Evolutionary conservation across 2,329 filamentous ascomycete species (phyloP).

Genomic region (Trichoderma asperellum): DNA sequence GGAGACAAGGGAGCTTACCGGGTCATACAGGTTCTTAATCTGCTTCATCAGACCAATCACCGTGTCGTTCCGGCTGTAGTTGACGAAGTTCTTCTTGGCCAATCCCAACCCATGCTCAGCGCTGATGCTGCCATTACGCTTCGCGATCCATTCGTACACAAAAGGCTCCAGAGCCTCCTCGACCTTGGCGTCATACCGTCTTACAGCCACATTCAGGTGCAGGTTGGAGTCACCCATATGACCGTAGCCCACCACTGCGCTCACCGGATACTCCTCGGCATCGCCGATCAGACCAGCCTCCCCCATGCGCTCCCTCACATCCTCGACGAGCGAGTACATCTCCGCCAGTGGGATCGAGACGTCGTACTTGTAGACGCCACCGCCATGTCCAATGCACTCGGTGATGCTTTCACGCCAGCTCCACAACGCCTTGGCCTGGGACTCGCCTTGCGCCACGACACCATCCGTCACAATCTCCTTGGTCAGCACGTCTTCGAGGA

Average conservation of each 20-base stretch:
- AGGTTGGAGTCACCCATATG: constrained; percentile 98
- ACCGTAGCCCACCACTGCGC: constrained; percentile 92
- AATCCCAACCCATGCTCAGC: constrained; percentile 94
- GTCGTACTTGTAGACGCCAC: constrained; percentile 98
- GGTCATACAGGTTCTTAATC: constrained; percentile 92
- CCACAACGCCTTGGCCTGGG: constrained; percentile 85
- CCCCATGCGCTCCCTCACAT: constrained; percentile 73
- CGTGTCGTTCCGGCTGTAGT: constrained; percentile 86
- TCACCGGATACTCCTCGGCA: constrained; percentile 74
- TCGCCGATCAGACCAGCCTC: constrained; percentile 78
- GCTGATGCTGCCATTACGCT: constrained; percentile 89
- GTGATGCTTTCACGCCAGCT: constrained; percentile 91
- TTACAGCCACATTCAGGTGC: constrained; percentile 85
- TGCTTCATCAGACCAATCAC: constrained; percentile 93
- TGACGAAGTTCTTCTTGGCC: constrained; percentile 94
- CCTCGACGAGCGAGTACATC: constrained; percentile 87
- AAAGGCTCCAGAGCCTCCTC: constrained; percentile 90
- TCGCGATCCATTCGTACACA: constrained; percentile 95
- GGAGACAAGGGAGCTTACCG: constrained; percentile 61
- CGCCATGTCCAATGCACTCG: constrained; percentile 85
- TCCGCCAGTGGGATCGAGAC: constrained; percentile 88
- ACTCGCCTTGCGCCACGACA: constrained; percentile 90
- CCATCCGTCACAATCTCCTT: constrained; percentile 86
- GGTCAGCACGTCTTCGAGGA: constrained; percentile 90
- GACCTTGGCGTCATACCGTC: constrained; percentile 83